Percentiles rank a stretch among this genome's conserved stretches.
phyloP scores from a whole-genome alignment of 306 rosid genomes.

The Dicorynia guianensis region DNA sequence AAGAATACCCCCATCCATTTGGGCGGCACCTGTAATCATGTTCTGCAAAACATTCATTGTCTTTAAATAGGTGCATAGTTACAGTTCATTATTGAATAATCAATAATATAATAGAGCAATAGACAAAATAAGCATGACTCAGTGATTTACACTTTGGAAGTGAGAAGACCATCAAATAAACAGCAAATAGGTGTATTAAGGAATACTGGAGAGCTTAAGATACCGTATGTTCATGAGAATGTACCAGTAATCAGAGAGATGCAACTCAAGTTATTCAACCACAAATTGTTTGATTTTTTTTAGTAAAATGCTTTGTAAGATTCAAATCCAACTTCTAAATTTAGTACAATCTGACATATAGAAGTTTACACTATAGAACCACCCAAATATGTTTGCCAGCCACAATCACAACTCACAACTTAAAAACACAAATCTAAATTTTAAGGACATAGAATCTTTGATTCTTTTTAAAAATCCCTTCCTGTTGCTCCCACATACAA shows the following conservation, averaged over 20 bases:
- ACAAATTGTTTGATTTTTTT: background rate
- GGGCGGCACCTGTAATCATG: slow-evolving; percentile 99
- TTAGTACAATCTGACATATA: slow-evolving; percentile 11
- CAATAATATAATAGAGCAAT: slow-evolving; percentile 2
- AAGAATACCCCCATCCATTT: slow-evolving; percentile 98
- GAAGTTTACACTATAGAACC: slow-evolving; percentile 7
- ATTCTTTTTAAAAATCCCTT: background rate
- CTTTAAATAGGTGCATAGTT: slow-evolving; percentile 9
- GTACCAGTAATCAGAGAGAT: slow-evolving; percentile 7
- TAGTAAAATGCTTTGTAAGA: background rate
- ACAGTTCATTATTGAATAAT: background rate
- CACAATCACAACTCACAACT: background rate
- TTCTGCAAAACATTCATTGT: slow-evolving; percentile 57
- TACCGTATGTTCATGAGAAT: background rate
- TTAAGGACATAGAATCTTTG: background rate
- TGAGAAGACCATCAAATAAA: slow-evolving; percentile 8
- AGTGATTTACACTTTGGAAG: background rate
- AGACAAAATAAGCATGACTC: background rate
- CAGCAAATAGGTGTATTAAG: background rate
- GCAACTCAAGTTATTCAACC: background rate
- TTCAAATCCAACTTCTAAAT: background rate
- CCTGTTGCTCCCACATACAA: background rate
- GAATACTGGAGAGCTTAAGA: background rate
- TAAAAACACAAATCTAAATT: background rate
- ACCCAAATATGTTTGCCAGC: background rate